Conservation (phyloP, 352 stramenopile species). For the Phytophthora lateralis region DNA sequence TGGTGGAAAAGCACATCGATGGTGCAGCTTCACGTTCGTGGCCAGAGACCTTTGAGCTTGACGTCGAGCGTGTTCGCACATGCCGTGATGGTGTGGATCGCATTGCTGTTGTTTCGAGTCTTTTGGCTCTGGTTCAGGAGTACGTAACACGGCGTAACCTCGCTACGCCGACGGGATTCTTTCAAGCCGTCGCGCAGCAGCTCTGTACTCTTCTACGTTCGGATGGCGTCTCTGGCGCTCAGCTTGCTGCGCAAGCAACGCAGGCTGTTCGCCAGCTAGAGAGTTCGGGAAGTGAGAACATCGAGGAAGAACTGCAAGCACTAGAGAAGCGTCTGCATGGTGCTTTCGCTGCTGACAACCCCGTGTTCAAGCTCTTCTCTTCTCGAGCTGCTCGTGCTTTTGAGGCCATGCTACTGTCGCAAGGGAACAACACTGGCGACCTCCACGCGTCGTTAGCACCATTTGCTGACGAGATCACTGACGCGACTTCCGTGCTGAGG, state of each 20-base stretch:
- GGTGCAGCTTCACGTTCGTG: conserved; percentile 40
- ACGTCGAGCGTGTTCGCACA: conserved; percentile 56
- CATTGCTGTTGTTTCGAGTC: conserved; percentile 57
- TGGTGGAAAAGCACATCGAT: conserved; percentile 64
- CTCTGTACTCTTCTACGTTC: conserved; percentile 54
- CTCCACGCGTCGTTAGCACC: conserved; percentile 59
- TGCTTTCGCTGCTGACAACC: conserved; percentile 52
- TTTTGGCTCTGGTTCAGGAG: conserved; percentile 68
- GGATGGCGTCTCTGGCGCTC: conserved; percentile 45
- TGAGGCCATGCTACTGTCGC: conserved; percentile 28
- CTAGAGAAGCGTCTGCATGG: conserved; percentile 52
- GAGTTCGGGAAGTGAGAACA: conserved; percentile 9
- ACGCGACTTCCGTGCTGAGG: conserved; percentile 34
- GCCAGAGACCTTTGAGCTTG: conserved; percentile 71
- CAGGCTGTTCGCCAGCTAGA: conserved; percentile 41
- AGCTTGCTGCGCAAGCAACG: conserved; percentile 60
- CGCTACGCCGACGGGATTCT: conserved; percentile 33
- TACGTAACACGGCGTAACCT: conserved; percentile 44
- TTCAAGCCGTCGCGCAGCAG: conserved; percentile 34
- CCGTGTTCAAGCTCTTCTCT: conserved; percentile 67
- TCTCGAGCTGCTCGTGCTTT: conserved; percentile 44
- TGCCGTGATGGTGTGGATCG: conserved; percentile 64
- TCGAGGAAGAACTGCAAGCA: conserved; percentile 29
- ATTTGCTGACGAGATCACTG: conserved; percentile 52
- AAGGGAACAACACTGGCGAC: conserved; percentile 13